phyloP scores from a whole-genome alignment of 805 yeast species.

The Candida quercuum region DNA sequence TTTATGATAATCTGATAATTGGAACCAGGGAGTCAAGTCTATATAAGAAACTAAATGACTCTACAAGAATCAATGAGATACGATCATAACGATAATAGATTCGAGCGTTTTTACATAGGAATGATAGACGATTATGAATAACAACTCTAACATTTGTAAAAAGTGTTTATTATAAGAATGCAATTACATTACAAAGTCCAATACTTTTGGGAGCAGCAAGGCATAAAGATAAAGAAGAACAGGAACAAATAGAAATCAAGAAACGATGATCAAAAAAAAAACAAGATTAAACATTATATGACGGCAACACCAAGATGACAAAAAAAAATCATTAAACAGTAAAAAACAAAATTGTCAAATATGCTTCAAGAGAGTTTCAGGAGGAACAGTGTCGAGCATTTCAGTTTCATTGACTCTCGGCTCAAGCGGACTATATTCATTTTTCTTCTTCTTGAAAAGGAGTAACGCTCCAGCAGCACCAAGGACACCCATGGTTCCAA shows the following conservation, averaged over 20 bases:
- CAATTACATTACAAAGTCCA: too few relatives aligned
- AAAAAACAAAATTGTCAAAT: conserved; percentile 6
- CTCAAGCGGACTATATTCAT: conserved; percentile 39
- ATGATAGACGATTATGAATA: too few relatives aligned
- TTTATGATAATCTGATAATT: conserved; percentile 23
- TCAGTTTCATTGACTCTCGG: conserved; percentile 57
- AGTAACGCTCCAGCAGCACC: conserved; percentile 36
- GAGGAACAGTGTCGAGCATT: conserved; percentile 60
- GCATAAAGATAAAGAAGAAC: too few relatives aligned
- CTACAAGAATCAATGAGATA: conserved; percentile 1
- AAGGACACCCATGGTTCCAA: conserved; percentile 40
- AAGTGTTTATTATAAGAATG: too few relatives aligned
- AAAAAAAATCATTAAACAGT: conserved; percentile 1
- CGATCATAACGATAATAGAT: too few relatives aligned
- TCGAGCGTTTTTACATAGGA: too few relatives aligned
- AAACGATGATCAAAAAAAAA: too few relatives aligned
- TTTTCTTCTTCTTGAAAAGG: conserved; percentile 32
- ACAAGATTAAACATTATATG: too few relatives aligned
- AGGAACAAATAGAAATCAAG: too few relatives aligned
- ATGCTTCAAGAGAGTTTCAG: conserved; percentile 42
- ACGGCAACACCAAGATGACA: too few relatives aligned
- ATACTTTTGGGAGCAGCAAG: too few relatives aligned
- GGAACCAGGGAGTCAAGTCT: conserved; percentile 20
- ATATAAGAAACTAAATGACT: conserved; percentile 5
- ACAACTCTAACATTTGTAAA: too few relatives aligned